These are phyloP conservation scores for Podaxis mareebaensis DNA, from an alignment of 768 basidiomycete genomes.

Conservation along the genomic window DNA sequence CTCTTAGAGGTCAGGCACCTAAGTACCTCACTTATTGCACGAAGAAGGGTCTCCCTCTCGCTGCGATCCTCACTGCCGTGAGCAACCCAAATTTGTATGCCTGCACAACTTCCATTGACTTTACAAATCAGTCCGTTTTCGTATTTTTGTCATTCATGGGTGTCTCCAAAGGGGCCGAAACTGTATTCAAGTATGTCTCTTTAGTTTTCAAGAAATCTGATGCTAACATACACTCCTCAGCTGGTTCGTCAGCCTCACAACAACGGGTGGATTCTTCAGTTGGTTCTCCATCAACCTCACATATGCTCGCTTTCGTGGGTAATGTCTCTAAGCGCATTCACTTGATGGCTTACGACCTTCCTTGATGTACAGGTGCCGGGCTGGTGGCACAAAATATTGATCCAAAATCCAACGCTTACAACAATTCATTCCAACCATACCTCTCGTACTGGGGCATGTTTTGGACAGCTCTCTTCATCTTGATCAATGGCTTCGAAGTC, in stretches of 20 bases:
- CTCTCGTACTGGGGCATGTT: conserved; percentile 69
- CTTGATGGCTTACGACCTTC: background rate
- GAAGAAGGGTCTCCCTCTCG: conserved; percentile 47
- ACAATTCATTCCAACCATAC: conserved; percentile 63
- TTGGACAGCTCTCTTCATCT: conserved; percentile 63
- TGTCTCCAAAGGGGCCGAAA: conserved; percentile 52
- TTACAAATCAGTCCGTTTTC: conserved; percentile 36
- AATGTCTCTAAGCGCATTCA: background rate
- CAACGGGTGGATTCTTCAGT: conserved; percentile 66
- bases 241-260: conserved; percentile 72
- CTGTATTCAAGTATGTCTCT: conserved; percentile 52
- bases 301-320: conserved; percentile 70
- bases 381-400: conserved; percentile 65
- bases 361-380: conserved; percentile 48
- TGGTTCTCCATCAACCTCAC: conserved; percentile 73
- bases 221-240: conserved; percentile 25
- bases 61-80: conserved; percentile 37
- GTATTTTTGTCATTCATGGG: conserved; percentile 64
- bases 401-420: conserved; percentile 61
- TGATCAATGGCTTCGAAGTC: conserved; percentile 52
- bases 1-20: conserved; percentile 52
- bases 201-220: background rate
- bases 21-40: conserved; percentile 45
- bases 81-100: conserved; percentile 14
- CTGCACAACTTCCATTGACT: background rate